Evolutionary conservation across 371 early-diverging fungal genomes (phyloP), one percentile per base, ranked within the genome.

Genomic region (Mucor piriformis): DNA sequence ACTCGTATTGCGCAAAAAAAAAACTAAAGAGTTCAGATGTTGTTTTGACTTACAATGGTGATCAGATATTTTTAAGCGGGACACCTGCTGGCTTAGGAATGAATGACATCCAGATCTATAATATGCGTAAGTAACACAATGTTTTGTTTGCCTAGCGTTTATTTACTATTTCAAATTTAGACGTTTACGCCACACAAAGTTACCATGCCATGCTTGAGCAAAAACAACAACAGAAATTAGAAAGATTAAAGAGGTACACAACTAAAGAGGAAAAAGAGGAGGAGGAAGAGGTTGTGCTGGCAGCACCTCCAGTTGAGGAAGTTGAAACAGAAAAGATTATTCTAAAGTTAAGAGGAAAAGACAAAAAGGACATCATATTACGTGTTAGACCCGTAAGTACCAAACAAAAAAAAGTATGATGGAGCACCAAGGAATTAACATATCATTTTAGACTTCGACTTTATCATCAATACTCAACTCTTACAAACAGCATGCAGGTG

Each of bases 1-100:
- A 57, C 0, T 52, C 46, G 10, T 79, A 67, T 58, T 69, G 72
- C 33, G 46, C 51, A 7, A 76, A 74, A 48, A 51, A 51, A 7
- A 18, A 16, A n/a, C 49, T 76, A 24, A 59, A 47, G 13, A 66
- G 63, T n/a, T 33, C 57, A 0, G 70, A 76, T 8, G 18, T 76
- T 15, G 37, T 73, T 4, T 27, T 79, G 25, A 68, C 67, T 0
- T 76, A 74, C 61, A 59, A 76, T 24, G 68, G 68, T 18, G 64
- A 67, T 10, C 55, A 57, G 2, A 67, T 79, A 0, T 70, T 70
- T 37, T 12, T 72, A 42, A 68, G 67, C 8, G 67, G 70, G 6
- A 79, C 79, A 4, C 79, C 79, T 10, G 57, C 63, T 24, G 70
- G 76, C 57, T 20, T 79, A 12, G 61, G 57, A 1, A 74, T 79